Evolutionary conservation across 768 basidiomycete species (phyloP).

Genomic region (Leccinum boreale): DNA sequence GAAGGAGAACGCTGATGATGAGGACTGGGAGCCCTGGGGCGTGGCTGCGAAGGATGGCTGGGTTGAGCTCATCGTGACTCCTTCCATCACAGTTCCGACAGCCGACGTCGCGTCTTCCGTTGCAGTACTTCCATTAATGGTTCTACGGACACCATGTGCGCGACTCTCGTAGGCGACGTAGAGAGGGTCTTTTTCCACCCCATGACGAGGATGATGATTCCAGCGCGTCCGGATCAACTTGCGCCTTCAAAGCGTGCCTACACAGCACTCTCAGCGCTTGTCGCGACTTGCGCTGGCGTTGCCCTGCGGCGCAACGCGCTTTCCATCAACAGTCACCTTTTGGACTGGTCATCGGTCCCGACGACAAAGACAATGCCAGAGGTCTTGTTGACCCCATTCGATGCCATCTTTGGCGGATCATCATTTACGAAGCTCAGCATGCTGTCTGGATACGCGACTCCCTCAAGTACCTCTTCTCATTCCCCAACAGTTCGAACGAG

Average conservation of each 20-base stretch:
- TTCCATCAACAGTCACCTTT: constrained; percentile 16
- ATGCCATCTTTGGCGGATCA: constrained; percentile 47
- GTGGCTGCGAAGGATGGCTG: constrained; percentile 14
- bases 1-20: constrained; percentile 18
- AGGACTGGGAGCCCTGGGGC: constrained; percentile 15
- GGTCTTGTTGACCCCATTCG: constrained; percentile 20
- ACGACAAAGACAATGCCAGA: constrained; percentile 8
- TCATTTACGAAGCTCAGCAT: constrained; percentile 51
- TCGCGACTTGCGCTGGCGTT: no score
- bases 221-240: constrained; percentile 31
- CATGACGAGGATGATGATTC: constrained; percentile 4
- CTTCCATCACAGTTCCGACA: constrained; percentile 25
- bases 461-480: constrained; percentile 33
- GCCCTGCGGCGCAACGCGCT: background rate
- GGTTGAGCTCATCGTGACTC: constrained; percentile 7
- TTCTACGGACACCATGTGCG: constrained; percentile 57
- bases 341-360: no score
- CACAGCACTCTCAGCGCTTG: no score
- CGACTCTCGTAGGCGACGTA: constrained; percentile 47
- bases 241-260: no score
- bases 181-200: background rate
- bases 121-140: no score
- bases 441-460: constrained; percentile 41
- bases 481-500: constrained; percentile 7
- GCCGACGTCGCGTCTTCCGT: constrained; percentile 30